These are phyloP conservation scores for Lasiodiplodia hormozganensis DNA, from an alignment of 2,329 filamentous ascomycete genomes.

Conservation along the genomic window DNA sequence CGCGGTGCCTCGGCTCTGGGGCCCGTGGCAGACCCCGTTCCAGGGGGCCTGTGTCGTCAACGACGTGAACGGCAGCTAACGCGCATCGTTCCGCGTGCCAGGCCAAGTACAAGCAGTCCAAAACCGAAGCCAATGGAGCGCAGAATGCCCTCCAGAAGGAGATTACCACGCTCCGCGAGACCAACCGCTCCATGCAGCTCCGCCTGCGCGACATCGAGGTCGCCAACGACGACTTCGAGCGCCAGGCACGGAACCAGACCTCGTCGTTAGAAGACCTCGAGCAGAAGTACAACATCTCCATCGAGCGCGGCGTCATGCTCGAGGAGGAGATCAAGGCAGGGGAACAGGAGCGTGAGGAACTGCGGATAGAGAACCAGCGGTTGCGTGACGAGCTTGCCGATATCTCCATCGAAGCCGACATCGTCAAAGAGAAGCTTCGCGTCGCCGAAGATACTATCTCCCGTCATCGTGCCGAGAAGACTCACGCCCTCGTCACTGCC, in stretches of 20 bases:
- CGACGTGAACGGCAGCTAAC: slow-evolving; percentile 21
- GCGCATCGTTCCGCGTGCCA: slow-evolving; percentile 47
- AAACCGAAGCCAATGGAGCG: slow-evolving; percentile 81
- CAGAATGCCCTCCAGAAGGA: slow-evolving; percentile 93
- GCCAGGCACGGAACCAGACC: slow-evolving; percentile 92
- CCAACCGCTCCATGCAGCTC: slow-evolving; percentile 80
- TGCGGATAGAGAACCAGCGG: slow-evolving; percentile 90
- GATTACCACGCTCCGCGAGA: slow-evolving; percentile 87
- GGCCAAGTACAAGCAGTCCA: slow-evolving; percentile 96
- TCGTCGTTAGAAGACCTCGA: slow-evolving; percentile 97
- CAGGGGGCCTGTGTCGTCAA: slow-evolving; percentile 16
- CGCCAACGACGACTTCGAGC: slow-evolving; percentile 97
- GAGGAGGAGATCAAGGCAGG: slow-evolving; percentile 92
- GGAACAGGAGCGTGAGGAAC: slow-evolving; percentile 86
- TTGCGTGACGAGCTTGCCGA: slow-evolving; percentile 91
- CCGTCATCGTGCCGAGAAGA: slow-evolving; percentile 58
- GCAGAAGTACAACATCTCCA: slow-evolving; percentile 93
- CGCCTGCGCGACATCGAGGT: slow-evolving; percentile 94
- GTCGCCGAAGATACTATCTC: slow-evolving; percentile 65
- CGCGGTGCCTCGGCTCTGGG: background rate
- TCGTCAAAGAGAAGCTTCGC: slow-evolving; percentile 91
- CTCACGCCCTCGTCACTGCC: slow-evolving; percentile 56
- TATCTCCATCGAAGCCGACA: slow-evolving; percentile 92
- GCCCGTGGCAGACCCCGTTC: slow-evolving; percentile 10
- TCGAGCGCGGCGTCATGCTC: slow-evolving; percentile 89